Evolutionary conservation across 495 filamentous ascomycete genomes (phyloP), one percentile per base, ranked within the genome.

Genomic region (Xylaria bambusicola): DNA sequence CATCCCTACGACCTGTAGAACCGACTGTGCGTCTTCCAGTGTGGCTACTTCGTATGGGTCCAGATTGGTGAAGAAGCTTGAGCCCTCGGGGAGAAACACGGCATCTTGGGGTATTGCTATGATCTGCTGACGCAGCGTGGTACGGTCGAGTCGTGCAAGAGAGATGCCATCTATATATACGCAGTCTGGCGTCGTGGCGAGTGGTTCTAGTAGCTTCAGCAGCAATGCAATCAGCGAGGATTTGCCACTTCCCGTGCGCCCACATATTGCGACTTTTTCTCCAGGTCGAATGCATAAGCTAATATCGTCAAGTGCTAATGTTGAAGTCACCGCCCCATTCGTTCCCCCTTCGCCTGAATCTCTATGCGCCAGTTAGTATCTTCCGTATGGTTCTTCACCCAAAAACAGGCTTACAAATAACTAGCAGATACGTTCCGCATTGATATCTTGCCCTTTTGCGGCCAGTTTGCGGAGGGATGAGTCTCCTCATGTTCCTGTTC

Each of bases 321-420:
- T n/a, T n/a, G n/a, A n/a, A n/a, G n/a, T n/a, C n/a, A n/a, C n/a
- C n/a, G n/a, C n/a, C n/a, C n/a, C n/a, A n/a, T n/a, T 33, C 10
- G 31, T 6, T 33, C 31, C 80, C 13, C 80, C 74, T 6, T 84
- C 77, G 62, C 86, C 85, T 0, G 86, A 88, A 9, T 78, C 74
- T 10, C 31, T 33, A 10, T 33, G 10, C 10, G 5, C 10, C 5
- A 33, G 31, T 33, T 33, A 33, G 10, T 33, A 10, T 33, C 31
- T 6, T 0, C 77, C 70, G 64, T 89, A 86, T 12, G 88, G 73
- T 3, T 82, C 84, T 53, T 79, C 86, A 24, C 10, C 5, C 5
- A 90, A 75, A 6, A 84, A 61, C 89, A 83, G 52, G 86, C 84
- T 2, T 87, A 66, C 8, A 10, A 33, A 10, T 33, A 33, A 87